These are phyloP conservation scores for Fallopia convolvulus DNA, from an alignment of 148 eudicot genomes.

Conservation along the genomic window DNA sequence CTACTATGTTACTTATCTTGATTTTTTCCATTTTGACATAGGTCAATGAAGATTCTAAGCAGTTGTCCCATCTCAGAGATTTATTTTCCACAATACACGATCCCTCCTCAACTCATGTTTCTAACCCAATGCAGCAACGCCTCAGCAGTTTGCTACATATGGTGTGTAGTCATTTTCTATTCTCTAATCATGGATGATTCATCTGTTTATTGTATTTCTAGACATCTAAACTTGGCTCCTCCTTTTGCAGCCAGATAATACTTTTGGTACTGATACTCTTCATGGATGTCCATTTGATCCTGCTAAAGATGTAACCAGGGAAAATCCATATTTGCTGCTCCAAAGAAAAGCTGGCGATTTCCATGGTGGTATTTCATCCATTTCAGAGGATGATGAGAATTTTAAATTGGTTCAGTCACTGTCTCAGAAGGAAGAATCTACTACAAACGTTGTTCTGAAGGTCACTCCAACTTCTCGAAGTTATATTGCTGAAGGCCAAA, in stretches of 20 bases:
- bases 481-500: slow-evolving; percentile 19
- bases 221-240: slow-evolving; percentile 20
- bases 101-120: slow-evolving; percentile 20
- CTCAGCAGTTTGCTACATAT: slow-evolving; percentile 27
- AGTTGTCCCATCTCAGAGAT: slow-evolving; percentile 49
- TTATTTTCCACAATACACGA: slow-evolving; percentile 42
- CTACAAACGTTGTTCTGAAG: neutral
- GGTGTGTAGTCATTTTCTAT: slow-evolving; percentile 31
- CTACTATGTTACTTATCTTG: neutral
- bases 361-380: slow-evolving; percentile 17
- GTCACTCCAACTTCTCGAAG: slow-evolving; percentile 18
- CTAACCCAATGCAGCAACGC: slow-evolving; percentile 16
- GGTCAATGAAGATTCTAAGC: slow-evolving; percentile 53
- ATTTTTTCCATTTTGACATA: slow-evolving; percentile 10
- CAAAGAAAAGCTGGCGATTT: slow-evolving; percentile 25
- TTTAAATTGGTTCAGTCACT: slow-evolving; percentile 23
- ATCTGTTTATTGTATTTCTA: neutral
- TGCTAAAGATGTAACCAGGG: slow-evolving; percentile 21
- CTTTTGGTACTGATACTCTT: slow-evolving; percentile 28
- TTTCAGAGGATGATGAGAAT: slow-evolving; percentile 16
- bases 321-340: slow-evolving; percentile 12
- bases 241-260: slow-evolving; percentile 40
- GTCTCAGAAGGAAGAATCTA: slow-evolving; percentile 21
- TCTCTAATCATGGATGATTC: slow-evolving; percentile 7
- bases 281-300: slow-evolving; percentile 22